These are phyloP conservation scores for Cichorium intybus DNA, from an alignment of 140 eudicot genomes.

Conservation along the genomic window DNA sequence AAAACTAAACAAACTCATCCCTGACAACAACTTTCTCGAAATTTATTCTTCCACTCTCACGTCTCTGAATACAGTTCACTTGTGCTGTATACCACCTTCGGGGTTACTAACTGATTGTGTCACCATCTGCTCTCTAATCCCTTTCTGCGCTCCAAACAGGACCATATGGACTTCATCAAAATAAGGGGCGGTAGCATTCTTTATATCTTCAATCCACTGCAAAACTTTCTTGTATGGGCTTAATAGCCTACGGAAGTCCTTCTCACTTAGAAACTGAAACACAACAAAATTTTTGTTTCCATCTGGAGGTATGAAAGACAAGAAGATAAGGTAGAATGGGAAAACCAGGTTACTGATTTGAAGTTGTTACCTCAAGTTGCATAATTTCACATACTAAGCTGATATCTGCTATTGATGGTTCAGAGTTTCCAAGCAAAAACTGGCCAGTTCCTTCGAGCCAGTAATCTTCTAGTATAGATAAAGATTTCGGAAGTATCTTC, in stretches of 20 bases:
- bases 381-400: slow-evolving; percentile 67
- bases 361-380: slow-evolving; percentile 58
- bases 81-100: no score
- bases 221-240: slow-evolving; percentile 30
- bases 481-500: slow-evolving; percentile 44
- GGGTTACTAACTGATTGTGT: not conserved
- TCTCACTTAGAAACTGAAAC: no score
- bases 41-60: no score
- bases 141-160: slow-evolving; percentile 36
- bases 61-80: no score
- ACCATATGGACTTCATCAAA: slow-evolving; percentile 60
- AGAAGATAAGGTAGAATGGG: no score
- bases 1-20: no score
- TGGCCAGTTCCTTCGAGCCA: slow-evolving; percentile 52
- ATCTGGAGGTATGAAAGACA: no score
- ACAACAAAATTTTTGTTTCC: no score
- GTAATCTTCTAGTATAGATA: slow-evolving; percentile 46
- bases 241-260: no score
- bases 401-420: slow-evolving; percentile 74
- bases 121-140: slow-evolving; percentile 28
- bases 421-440: slow-evolving; percentile 49
- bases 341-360: no score
- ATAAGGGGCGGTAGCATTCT: slow-evolving; percentile 35
- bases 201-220: slow-evolving; percentile 65
- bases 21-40: no score